Conservation (phyloP, 1,284 basidiomycete species). For the Puccinia horiana region DNA sequence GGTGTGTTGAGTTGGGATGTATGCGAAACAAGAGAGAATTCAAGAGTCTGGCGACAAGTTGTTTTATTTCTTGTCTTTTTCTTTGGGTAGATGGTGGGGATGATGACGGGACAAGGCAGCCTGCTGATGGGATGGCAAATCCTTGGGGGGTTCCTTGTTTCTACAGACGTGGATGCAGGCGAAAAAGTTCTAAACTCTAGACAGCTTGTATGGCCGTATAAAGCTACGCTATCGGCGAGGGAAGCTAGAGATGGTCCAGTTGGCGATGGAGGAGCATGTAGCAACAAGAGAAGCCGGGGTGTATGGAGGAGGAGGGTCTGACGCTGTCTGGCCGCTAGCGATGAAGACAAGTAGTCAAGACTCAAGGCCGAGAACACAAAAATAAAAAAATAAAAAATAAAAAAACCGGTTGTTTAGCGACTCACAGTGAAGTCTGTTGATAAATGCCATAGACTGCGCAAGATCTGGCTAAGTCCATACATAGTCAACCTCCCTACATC, state of each 20-base stretch:
- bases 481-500: conserved; percentile 8
- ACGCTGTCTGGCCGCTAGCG: conserved; percentile 14
- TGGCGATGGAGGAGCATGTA: neutral
- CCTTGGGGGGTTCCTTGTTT: conserved; percentile 4
- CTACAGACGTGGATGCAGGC: conserved; percentile 2
- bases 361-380: neutral
- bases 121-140: conserved; percentile 15
- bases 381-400: neutral
- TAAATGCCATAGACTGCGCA: neutral
- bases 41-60: conserved; percentile 1
- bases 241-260: neutral
- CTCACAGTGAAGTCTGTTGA: conserved; percentile 14
- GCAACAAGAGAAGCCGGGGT: neutral
- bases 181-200: neutral
- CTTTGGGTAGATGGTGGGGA: neutral
- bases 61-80: neutral
- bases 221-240: neutral
- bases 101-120: conserved; percentile 3
- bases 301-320: neutral
- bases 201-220: neutral
- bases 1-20: neutral
- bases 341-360: conserved; percentile 7
- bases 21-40: neutral
- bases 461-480: conserved; percentile 10
- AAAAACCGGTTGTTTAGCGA: neutral